These are phyloP conservation scores for Cytospora piceicola DNA, from an alignment of 2,329 filamentous ascomycete species.

Conservation along the genomic window DNA sequence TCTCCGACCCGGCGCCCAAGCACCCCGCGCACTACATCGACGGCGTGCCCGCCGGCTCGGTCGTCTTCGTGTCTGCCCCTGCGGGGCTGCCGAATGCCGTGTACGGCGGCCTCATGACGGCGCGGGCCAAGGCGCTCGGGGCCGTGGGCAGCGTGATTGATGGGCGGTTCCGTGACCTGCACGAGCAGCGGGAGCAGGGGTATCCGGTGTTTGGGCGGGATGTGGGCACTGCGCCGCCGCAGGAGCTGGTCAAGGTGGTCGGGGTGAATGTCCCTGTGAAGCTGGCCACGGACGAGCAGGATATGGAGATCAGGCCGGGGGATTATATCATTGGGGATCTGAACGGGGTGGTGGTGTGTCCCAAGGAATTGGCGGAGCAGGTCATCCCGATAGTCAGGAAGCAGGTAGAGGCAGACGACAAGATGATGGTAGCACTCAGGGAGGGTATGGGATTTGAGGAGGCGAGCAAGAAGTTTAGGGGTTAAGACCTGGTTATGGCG, in stretches of 20 bases:
- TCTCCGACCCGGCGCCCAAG: constrained; percentile 51
- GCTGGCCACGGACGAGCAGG: constrained; percentile 43
- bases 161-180: constrained; percentile 55
- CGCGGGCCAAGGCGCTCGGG: constrained; percentile 48
- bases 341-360: constrained; percentile 52
- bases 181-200: constrained; percentile 54
- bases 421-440: constrained; percentile 47
- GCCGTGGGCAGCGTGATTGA: constrained; percentile 56
- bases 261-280: constrained; percentile 47
- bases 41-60: constrained; percentile 48
- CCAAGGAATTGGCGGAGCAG: constrained; percentile 43
- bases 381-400: constrained; percentile 47
- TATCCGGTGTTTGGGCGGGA: constrained; percentile 53
- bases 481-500: neutral
- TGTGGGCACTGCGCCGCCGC: constrained; percentile 49
- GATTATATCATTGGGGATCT: constrained; percentile 51
- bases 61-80: constrained; percentile 56
- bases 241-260: constrained; percentile 47
- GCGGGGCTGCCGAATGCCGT: constrained; percentile 51
- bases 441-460: constrained; percentile 49
- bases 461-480: constrained; percentile 48
- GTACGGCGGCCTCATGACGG: constrained; percentile 59
- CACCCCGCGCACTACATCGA: constrained; percentile 56
- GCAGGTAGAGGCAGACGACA: constrained; percentile 47
- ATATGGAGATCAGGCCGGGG: constrained; percentile 46